Percentiles rank a stretch among this genome's conserved stretches.
These are phyloP conservation scores for Thielaviopsis populi DNA, from an alignment of 2,329 filamentous ascomycete genomes.

Conservation along the genomic window DNA sequence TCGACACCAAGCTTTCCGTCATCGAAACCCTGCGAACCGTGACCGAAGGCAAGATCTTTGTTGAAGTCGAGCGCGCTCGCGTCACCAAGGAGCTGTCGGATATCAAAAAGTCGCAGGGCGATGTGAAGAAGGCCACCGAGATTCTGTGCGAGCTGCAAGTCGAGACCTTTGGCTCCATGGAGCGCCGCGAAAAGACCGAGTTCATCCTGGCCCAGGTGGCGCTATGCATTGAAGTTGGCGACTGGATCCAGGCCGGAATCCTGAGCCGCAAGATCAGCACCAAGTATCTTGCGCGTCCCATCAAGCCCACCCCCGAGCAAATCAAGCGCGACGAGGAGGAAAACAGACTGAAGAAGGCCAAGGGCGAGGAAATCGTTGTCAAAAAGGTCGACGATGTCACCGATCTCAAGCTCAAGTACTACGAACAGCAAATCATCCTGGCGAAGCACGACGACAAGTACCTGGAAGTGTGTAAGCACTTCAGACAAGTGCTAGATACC, in stretches of 20 bases:
- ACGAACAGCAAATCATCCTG: slow-evolving; percentile 90
- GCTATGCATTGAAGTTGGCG: slow-evolving; percentile 85
- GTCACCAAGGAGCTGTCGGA: slow-evolving; percentile 90
- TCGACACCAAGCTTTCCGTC: slow-evolving; percentile 79
- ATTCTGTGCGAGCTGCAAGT: slow-evolving; percentile 96
- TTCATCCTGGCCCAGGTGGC: slow-evolving; percentile 93
- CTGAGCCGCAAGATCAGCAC: slow-evolving; percentile 95
- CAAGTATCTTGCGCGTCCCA: slow-evolving; percentile 74
- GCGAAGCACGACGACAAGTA: slow-evolving; percentile 98
- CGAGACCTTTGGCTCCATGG: slow-evolving; percentile 98
- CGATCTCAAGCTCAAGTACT: slow-evolving; percentile 88
- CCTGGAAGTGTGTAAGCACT: slow-evolving; percentile 94
- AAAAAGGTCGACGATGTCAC: slow-evolving; percentile 80
- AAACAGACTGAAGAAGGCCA: slow-evolving; percentile 68
- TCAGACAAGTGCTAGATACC: slow-evolving; percentile 90
- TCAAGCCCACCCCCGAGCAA: slow-evolving; percentile 79
- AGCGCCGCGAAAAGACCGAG: slow-evolving; percentile 91
- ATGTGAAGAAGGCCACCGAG: slow-evolving; percentile 77
- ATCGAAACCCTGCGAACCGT: slow-evolving; percentile 94
- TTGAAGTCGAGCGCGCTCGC: slow-evolving; percentile 92
- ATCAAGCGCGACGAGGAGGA: slow-evolving; percentile 83
- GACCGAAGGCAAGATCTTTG: slow-evolving; percentile 99
- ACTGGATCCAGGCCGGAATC: slow-evolving; percentile 93
- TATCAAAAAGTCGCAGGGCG: slow-evolving; percentile 93
- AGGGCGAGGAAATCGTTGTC: slow-evolving; percentile 62